phyloP scores from a whole-genome alignment of 768 basidiomycete genomes.

The Tricholomella constricta region DNA sequence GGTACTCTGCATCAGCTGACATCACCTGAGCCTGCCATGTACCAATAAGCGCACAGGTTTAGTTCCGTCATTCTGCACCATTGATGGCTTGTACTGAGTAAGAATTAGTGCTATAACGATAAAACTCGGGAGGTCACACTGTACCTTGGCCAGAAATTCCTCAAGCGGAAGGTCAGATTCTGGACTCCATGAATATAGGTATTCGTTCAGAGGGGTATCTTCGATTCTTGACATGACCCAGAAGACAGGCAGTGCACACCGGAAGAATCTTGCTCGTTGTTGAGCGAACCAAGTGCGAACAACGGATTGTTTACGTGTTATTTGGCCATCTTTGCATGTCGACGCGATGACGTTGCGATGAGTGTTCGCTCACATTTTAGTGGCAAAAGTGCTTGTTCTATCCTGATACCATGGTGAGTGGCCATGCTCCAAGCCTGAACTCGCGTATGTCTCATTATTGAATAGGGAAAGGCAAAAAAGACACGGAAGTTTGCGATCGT shows the following conservation, averaged over 20 bases:
- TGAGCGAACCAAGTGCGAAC: background rate
- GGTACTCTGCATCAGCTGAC: background rate
- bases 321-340: background rate
- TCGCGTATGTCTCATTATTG: background rate
- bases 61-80: slow-evolving; percentile 76
- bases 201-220: slow-evolving; percentile 39
- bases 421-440: too few species aligned
- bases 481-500: slow-evolving; percentile 94
- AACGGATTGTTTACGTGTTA: background rate
- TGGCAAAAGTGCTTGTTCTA: too few species aligned
- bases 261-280: background rate
- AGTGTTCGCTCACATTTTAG: too few species aligned
- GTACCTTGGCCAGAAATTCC: slow-evolving; percentile 59
- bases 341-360: too few species aligned
- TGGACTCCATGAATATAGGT: slow-evolving; percentile 56
- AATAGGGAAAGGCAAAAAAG: slow-evolving; percentile 89
- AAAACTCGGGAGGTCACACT: background rate
- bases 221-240: slow-evolving; percentile 32
- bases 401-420: too few species aligned
- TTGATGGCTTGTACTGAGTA: slow-evolving; percentile 67
- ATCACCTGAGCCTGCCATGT: background rate
- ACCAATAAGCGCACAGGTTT: slow-evolving; percentile 56
- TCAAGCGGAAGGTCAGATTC: slow-evolving; percentile 43
- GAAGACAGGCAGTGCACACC: background rate
- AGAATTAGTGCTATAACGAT: background rate